Evolutionary conservation across 225 moss, liverwort and hornwort species (phyloP), one percentile per base, ranked within the genome.

Genomic region (Lunularia cruciata): DNA sequence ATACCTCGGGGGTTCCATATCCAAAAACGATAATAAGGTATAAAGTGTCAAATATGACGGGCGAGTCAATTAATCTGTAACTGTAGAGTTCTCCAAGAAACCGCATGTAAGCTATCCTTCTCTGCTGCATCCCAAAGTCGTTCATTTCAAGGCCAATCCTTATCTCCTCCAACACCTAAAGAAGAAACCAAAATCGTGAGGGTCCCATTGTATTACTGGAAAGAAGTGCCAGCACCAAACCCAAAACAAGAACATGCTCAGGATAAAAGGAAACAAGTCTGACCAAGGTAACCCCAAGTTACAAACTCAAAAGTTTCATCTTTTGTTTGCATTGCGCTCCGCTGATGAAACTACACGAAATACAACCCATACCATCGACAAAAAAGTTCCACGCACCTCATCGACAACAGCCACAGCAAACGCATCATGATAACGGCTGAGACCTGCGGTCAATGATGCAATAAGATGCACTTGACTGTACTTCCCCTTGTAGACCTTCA

Each of bases 401-500:
- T 98, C 96, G 66, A 98, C 96, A 63, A 98, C 96, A 38, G 90
- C 85, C 63, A 98, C 92, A 53, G 96, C 96, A 77, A 98, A 98
- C 10, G 82, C 92, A 78, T 98, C 96, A 80, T 93, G 96, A 80
- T 98, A 98, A 56, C 96, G 92, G 83, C 92, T 93, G 63, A 98
- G 79, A 62, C 96, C 96, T 40, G 96, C 96, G 72, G 92, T 98
- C 76, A 98, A 79, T 47, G 96, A 98, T 42, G 96, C 96, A 74
- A 98, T 92, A 55, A 98, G 74, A 75, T 98, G 96, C 67, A 98
- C 96, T 76, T 98, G 96, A 65, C 89, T 98, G 63, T 93, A 98
- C 66, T 98, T 98, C 53, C 96, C 96, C 81, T 92, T 98, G 79
- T 98, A 90, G 61, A 98, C 90, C 83, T 93, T 98, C 96, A 98